These are phyloP conservation scores for Caloboletus inedulis DNA, from an alignment of 1,284 basidiomycete genomes.

Conservation along the genomic window DNA sequence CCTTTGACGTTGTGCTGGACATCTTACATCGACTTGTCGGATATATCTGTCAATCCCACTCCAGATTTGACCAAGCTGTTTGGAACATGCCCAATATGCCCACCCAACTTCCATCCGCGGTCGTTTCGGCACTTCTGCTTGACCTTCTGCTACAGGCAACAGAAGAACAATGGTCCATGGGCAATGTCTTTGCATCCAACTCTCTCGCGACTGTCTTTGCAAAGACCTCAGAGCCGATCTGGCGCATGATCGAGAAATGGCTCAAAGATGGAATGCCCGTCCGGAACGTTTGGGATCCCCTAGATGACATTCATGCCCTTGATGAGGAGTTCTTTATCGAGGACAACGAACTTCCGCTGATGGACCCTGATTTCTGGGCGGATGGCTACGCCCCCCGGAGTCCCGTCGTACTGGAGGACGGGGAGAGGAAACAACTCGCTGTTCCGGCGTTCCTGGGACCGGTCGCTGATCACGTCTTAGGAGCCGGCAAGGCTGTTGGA, in stretches of 20 bases:
- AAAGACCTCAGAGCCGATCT: conserved; percentile 63
- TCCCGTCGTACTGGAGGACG: conserved; percentile 32
- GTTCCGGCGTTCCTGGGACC: conserved; percentile 62
- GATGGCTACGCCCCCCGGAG: conserved; percentile 64
- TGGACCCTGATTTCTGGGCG: conserved; percentile 79
- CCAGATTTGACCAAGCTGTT: conserved; percentile 32
- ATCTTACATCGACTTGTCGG: conserved; percentile 38
- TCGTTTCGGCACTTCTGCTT: conserved; percentile 53
- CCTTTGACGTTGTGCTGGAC: conserved; percentile 53
- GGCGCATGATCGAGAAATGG: conserved; percentile 74
- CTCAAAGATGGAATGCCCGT: conserved; percentile 69
- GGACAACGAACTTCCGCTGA: conserved; percentile 57
- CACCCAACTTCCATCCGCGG: conserved; percentile 46
- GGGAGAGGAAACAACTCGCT: conserved; percentile 36
- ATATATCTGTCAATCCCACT: conserved; percentile 29
- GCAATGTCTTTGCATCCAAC: conserved; percentile 50
- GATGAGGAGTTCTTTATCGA: conserved; percentile 84
- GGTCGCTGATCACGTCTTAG: conserved; percentile 56
- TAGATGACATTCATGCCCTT: conserved; percentile 33
- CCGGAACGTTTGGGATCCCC: conserved; percentile 38
- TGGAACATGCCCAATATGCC: conserved; percentile 44
- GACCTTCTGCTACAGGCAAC: conserved; percentile 58
- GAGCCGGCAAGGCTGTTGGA: conserved; percentile 78
- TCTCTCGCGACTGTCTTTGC: conserved; percentile 62
- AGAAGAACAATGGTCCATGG: conserved; percentile 54